phyloP scores from a whole-genome alignment of 768 basidiomycete species.

The Hortiboletus campestris region DNA sequence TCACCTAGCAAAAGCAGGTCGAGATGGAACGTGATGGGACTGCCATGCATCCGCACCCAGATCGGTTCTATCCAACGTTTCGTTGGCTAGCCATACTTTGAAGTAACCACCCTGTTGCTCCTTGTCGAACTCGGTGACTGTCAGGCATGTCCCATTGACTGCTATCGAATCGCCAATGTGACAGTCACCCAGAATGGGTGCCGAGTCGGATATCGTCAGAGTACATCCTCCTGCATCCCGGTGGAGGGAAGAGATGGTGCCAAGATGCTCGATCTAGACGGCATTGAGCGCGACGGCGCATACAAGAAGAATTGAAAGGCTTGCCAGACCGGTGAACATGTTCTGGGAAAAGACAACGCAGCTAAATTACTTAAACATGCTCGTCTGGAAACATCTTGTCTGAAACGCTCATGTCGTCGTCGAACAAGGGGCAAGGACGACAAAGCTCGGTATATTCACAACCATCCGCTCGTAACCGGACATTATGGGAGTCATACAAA shows the following conservation, averaged over 20 bases:
- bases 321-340: constrained; percentile 83
- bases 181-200: constrained; percentile 81
- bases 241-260: constrained; percentile 63
- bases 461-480: constrained; percentile 14
- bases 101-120: constrained; percentile 72
- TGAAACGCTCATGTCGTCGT: constrained; percentile 17
- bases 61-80: constrained; percentile 89
- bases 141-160: constrained; percentile 85
- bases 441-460: constrained; percentile 4
- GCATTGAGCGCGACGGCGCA: constrained; percentile 3
- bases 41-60: constrained; percentile 52
- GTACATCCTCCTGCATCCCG: constrained; percentile 77
- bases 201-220: constrained; percentile 70
- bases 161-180: constrained; percentile 93
- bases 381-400: not conserved
- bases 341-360: not conserved
- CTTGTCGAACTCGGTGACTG: constrained; percentile 81
- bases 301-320: constrained; percentile 21
- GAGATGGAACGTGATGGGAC: not conserved
- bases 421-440: not conserved
- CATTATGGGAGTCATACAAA: constrained; percentile 46
- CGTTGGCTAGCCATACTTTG: constrained; percentile 93
- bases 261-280: constrained; percentile 84
- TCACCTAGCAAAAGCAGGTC: constrained; percentile 52
- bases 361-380: not conserved